phyloP scores from a whole-genome alignment of 2,329 filamentous ascomycete species.

The Karstenula rhodostoma region DNA sequence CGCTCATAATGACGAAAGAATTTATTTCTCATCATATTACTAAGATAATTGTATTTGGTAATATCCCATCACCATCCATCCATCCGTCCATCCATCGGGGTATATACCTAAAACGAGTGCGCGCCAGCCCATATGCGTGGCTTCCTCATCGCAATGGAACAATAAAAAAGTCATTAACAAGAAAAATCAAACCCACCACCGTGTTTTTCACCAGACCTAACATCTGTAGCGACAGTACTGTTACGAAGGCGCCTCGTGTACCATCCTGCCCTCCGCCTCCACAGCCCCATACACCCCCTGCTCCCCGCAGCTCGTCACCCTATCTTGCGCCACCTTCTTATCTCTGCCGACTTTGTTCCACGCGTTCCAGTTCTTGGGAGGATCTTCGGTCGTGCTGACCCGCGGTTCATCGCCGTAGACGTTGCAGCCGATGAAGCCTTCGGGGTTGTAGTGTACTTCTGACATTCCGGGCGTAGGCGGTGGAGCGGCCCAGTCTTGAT shows the following conservation, averaged over 20 bases:
- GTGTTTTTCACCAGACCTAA: not conserved
- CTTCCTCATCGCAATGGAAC: not conserved
- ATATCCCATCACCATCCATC: not conserved
- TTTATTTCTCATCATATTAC: not conserved
- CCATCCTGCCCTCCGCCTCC: slow-evolving; percentile 12
- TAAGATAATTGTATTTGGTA: not conserved
- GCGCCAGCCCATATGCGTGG: slow-evolving; percentile 13
- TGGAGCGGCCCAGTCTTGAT: slow-evolving; percentile 10
- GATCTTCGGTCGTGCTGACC: not conserved
- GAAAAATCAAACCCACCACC: not conserved
- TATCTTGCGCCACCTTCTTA: slow-evolving; percentile 7
- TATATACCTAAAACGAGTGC: slow-evolving; percentile 9
- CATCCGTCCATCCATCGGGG: slow-evolving; percentile 1
- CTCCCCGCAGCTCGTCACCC: slow-evolving; percentile 6
- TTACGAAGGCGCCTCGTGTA: slow-evolving; percentile 19
- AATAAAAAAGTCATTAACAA: slow-evolving; percentile 3
- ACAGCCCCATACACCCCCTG: slow-evolving; percentile 14
- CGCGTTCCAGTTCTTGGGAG: slow-evolving; percentile 6
- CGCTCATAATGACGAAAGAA: not conserved
- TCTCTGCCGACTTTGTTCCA: slow-evolving; percentile 7
- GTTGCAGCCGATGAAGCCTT: slow-evolving; percentile 12
- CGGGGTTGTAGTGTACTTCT: slow-evolving; percentile 22
- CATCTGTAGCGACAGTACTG: not conserved
- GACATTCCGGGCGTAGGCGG: slow-evolving; percentile 20
- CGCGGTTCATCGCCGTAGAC: slow-evolving; percentile 5